These are phyloP conservation scores for Fraxinus greggii DNA, from an alignment of 305 asterid species.

Conservation along the genomic window DNA sequence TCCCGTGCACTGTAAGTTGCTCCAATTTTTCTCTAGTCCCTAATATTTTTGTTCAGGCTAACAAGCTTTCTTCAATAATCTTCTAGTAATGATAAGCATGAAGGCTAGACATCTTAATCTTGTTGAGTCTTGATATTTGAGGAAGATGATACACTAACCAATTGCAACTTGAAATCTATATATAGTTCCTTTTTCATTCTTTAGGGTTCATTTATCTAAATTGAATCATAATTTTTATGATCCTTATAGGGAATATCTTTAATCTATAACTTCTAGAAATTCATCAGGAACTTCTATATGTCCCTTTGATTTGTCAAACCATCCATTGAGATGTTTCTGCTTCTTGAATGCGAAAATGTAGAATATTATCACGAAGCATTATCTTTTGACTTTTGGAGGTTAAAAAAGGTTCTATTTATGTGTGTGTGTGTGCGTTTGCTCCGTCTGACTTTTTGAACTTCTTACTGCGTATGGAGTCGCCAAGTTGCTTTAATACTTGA, in stretches of 20 bases:
- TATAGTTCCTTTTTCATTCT: too few relatives aligned
- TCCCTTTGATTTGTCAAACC: not conserved
- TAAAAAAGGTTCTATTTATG: not conserved
- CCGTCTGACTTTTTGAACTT: not conserved
- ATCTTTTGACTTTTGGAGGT: not conserved
- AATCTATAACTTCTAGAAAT: not conserved
- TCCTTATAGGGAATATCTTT: not conserved
- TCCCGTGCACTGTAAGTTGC: constrained; percentile 77
- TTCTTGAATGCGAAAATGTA: not conserved
- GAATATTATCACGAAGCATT: not conserved
- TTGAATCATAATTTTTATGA: not conserved
- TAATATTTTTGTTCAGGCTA: not conserved
- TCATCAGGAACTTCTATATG: not conserved
- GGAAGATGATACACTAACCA: not conserved
- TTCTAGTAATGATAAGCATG: not conserved
- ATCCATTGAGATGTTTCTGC: not conserved
- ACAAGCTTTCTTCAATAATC: not conserved
- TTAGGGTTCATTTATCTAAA: not conserved
- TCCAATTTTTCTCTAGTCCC: not conserved
- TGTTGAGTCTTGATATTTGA: not conserved
- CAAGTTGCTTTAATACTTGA: not conserved
- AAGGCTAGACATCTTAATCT: not conserved
- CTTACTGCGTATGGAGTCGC: not conserved
- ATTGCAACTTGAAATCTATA: not conserved
- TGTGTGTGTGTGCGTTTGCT: not conserved